phyloP scores from a whole-genome alignment of 208 protist species.

The Spongospora subterranea region DNA sequence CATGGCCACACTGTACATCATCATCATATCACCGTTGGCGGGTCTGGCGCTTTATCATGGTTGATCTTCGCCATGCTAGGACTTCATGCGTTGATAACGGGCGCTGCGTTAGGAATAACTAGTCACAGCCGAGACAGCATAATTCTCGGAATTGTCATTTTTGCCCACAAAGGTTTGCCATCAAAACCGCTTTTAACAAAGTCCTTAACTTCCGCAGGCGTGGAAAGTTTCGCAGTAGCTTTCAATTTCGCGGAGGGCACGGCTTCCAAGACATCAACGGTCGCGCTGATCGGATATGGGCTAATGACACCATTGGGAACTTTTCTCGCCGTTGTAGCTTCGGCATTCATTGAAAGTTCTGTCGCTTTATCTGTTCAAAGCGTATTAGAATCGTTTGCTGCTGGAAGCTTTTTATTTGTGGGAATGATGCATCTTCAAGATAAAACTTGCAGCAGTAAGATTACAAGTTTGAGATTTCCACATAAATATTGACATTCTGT shows the following conservation, averaged over 20 bases:
- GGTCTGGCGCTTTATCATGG: slow-evolving; percentile 19
- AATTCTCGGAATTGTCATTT: slow-evolving; percentile 22
- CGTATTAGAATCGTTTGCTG: slow-evolving; percentile 16
- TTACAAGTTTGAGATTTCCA: not conserved
- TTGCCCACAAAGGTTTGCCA: slow-evolving; percentile 23
- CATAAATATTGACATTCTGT: not conserved
- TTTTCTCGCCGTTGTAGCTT: not conserved
- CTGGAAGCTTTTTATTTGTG: slow-evolving; percentile 16
- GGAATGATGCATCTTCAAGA: slow-evolving; percentile 56
- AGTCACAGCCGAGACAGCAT: not conserved
- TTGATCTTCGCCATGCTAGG: not conserved
- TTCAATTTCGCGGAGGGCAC: slow-evolving; percentile 32
- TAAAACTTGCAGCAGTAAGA: slow-evolving; percentile 34
- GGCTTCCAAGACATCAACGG: not conserved
- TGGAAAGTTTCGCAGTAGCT: slow-evolving; percentile 42
- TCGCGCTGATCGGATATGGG: slow-evolving; percentile 21
- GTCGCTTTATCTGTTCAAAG: slow-evolving; percentile 20
- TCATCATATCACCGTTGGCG: slow-evolving; percentile 35
- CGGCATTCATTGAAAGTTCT: not conserved
- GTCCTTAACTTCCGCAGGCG: too few species aligned
- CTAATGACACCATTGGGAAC: slow-evolving; percentile 31
- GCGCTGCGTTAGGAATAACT: slow-evolving; percentile 26
- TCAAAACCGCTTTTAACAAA: not conserved
- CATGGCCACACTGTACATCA: slow-evolving; percentile 24
- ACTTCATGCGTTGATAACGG: not conserved